Evolutionary conservation across 192 early-diverging fungal species (phyloP).

Genomic region (Coemansia sp.): DNA sequence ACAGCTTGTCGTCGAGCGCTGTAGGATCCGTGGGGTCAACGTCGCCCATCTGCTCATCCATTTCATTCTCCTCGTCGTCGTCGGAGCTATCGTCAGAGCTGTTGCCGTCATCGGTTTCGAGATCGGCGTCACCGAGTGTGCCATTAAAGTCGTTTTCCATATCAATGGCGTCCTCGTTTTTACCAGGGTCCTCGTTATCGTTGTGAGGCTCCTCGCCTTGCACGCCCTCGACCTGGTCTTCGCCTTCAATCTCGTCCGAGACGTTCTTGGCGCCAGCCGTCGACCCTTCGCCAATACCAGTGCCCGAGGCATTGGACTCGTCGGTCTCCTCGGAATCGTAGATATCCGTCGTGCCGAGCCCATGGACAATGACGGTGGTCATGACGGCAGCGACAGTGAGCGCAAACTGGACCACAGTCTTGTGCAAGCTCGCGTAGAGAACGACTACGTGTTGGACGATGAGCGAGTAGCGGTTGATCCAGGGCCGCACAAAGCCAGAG

Average conservation of each 20-base stretch:
- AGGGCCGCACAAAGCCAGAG: slow-evolving; percentile 25
- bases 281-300: slow-evolving; percentile 94
- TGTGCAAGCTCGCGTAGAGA: slow-evolving; percentile 65
- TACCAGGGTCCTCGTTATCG: slow-evolving; percentile 58
- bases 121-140: slow-evolving; percentile 83
- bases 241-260: slow-evolving; percentile 96
- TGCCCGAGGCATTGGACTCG: slow-evolving; percentile 59
- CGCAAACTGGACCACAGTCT: slow-evolving; percentile 70
- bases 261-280: slow-evolving; percentile 89
- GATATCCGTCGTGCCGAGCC: slow-evolving; percentile 83
- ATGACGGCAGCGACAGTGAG: slow-evolving; percentile 26
- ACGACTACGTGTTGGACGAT: slow-evolving; percentile 60
- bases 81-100: slow-evolving; percentile 64
- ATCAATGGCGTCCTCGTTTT: slow-evolving; percentile 90
- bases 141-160: slow-evolving; percentile 98
- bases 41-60: slow-evolving; percentile 92
- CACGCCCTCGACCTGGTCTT: slow-evolving; percentile 93
- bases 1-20: slow-evolving; percentile 96
- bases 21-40: slow-evolving; percentile 86
- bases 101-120: slow-evolving; percentile 76
- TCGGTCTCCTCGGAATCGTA: slow-evolving; percentile 66
- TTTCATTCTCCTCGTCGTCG: slow-evolving; percentile 71
- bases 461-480: slow-evolving; percentile 48
- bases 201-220: slow-evolving; percentile 72
- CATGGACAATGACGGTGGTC: slow-evolving; percentile 72